Evolutionary conservation across 2,329 filamentous ascomycete genomes (phyloP).

Genomic region (Sarocladiaceae sp.): DNA sequence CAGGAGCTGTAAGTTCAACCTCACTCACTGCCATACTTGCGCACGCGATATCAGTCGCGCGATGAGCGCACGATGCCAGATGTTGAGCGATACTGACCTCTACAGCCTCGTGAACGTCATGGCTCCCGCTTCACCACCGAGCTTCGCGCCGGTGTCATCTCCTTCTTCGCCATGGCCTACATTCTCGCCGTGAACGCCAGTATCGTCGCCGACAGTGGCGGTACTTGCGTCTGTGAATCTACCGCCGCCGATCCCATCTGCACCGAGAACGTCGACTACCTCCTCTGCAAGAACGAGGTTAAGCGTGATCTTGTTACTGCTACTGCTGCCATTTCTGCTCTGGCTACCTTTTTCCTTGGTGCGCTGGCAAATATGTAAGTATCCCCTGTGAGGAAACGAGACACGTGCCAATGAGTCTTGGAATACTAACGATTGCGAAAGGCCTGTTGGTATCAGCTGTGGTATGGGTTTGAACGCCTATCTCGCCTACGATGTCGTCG

Average conservation of each 20-base stretch:
- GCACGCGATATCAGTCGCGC: too few relatives aligned
- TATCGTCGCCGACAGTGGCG: slow-evolving; percentile 15
- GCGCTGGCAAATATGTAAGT: slow-evolving; percentile 58
- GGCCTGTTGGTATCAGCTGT: slow-evolving; percentile 19
- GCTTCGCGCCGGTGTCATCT: slow-evolving; percentile 58
- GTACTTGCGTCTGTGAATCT: slow-evolving; percentile 12
- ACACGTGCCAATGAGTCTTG: too few relatives aligned
- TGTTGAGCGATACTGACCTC: not conserved
- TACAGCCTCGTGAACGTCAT: slow-evolving; percentile 41
- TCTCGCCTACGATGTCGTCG: slow-evolving; percentile 69
- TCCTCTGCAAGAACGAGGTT: slow-evolving; percentile 49
- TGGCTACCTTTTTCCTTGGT: slow-evolving; percentile 71
- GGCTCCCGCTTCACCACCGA: slow-evolving; percentile 58
- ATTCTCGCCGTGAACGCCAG: slow-evolving; percentile 21
- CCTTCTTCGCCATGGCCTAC: slow-evolving; percentile 27
- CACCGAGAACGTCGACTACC: slow-evolving; percentile 25
- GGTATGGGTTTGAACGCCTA: slow-evolving; percentile 67
- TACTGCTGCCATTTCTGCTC: slow-evolving; percentile 70
- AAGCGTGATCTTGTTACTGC: slow-evolving; percentile 73
- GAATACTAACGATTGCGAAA: too few relatives aligned
- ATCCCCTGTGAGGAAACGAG: too few relatives aligned
- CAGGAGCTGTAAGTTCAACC: slow-evolving; percentile 57
- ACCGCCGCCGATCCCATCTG: slow-evolving; percentile 45
- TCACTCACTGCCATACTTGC: not conserved
- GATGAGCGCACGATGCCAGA: too few relatives aligned